Percentiles rank a stretch among this genome's conserved stretches.
Conservation (phyloP, 2,329 filamentous ascomycete genomes). For the Leptographium lundbergii region DNA sequence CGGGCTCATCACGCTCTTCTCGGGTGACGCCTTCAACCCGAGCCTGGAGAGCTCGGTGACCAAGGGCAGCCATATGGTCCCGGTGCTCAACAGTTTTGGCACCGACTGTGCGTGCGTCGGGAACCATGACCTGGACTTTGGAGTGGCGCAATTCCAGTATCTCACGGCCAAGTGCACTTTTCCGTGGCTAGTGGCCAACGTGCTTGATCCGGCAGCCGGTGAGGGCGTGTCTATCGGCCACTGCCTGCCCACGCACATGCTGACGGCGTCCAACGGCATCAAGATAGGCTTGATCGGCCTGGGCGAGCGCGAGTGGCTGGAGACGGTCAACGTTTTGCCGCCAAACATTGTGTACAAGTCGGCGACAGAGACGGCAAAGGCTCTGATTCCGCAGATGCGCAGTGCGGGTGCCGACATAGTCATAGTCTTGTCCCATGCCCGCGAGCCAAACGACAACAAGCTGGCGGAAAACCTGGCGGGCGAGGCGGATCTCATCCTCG, state of each 20-base stretch:
- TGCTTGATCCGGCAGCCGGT: slow-evolving; percentile 72
- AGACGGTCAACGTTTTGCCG: slow-evolving; percentile 76
- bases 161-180: slow-evolving; percentile 65
- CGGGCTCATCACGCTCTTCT: slow-evolving; percentile 66
- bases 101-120: slow-evolving; percentile 75
- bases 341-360: slow-evolving; percentile 74
- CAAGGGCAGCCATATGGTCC: slow-evolving; percentile 84
- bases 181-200: slow-evolving; percentile 82
- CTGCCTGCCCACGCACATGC: slow-evolving; percentile 60
- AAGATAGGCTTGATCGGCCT: slow-evolving; percentile 78
- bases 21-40: slow-evolving; percentile 86
- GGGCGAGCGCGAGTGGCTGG: slow-evolving; percentile 79
- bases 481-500: slow-evolving; percentile 71
- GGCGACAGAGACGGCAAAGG: slow-evolving; percentile 60
- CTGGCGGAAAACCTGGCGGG: slow-evolving; percentile 62
- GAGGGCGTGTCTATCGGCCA: slow-evolving; percentile 63
- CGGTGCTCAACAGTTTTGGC: slow-evolving; percentile 63
- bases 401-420: slow-evolving; percentile 72
- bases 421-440: slow-evolving; percentile 71
- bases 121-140: slow-evolving; percentile 92
- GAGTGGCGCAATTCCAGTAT: slow-evolving; percentile 65
- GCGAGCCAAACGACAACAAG: slow-evolving; percentile 83
- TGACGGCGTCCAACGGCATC: slow-evolving; percentile 71
- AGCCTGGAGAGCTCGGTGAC: slow-evolving; percentile 81
- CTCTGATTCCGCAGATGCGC: slow-evolving; percentile 60